Evolutionary conservation across 2,329 filamentous ascomycete genomes (phyloP).

Genomic region (Fusarium xyrophilum): DNA sequence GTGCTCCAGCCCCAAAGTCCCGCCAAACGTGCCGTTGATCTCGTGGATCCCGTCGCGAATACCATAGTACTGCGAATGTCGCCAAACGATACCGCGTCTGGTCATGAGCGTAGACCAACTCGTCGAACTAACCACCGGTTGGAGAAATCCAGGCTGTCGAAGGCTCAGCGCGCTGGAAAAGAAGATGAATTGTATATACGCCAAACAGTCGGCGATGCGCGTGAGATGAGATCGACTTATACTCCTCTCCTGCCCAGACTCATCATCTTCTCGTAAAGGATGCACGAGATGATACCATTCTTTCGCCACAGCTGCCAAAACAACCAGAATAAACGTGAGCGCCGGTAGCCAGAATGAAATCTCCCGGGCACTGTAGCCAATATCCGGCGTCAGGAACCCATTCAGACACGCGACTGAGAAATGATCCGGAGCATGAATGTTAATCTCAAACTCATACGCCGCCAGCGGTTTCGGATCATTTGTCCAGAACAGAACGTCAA

Average conservation of each 20-base stretch:
- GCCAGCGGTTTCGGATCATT: slow-evolving; percentile 22
- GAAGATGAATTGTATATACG: slow-evolving; percentile 79
- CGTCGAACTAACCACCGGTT: slow-evolving; percentile 70
- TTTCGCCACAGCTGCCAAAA: slow-evolving; percentile 25
- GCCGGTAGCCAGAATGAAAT: slow-evolving; percentile 27
- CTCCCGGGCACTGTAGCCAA: slow-evolving; percentile 1
- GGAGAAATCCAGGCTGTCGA: slow-evolving; percentile 75
- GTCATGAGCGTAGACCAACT: slow-evolving; percentile 75
- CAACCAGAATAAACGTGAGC: slow-evolving; percentile 13
- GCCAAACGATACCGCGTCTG: slow-evolving; percentile 41
- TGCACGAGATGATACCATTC: slow-evolving; percentile 26
- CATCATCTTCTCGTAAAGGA: slow-evolving; percentile 13
- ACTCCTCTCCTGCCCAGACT: background rate
- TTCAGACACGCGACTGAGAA: slow-evolving; percentile 22
- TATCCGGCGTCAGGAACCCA: slow-evolving; percentile 28
- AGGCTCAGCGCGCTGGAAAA: slow-evolving; percentile 73
- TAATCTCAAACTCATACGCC: slow-evolving; percentile 26
- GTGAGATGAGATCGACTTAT: slow-evolving; percentile 27
- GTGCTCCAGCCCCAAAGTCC: slow-evolving; percentile 64
- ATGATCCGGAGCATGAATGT: slow-evolving; percentile 24
- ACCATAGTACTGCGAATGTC: slow-evolving; percentile 38
- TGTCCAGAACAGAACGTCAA: slow-evolving; percentile 42
- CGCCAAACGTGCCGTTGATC: slow-evolving; percentile 68
- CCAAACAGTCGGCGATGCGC: slow-evolving; percentile 63
- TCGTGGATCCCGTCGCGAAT: slow-evolving; percentile 66